phyloP scores from a whole-genome alignment of 495 filamentous ascomycete species.

The Neurospora sp. region DNA sequence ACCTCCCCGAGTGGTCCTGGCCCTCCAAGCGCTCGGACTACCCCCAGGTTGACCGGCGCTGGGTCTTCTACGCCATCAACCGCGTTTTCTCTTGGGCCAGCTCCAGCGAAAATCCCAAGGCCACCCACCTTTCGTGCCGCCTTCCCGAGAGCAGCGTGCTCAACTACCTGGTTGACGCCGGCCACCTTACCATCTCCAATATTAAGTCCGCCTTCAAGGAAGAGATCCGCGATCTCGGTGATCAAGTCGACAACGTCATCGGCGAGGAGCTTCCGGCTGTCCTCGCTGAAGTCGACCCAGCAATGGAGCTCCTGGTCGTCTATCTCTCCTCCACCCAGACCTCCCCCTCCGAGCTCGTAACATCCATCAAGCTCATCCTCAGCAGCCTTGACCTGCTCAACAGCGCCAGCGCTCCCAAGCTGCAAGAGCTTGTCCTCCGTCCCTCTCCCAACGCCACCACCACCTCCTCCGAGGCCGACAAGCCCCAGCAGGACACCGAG shows the following conservation, averaged over 20 bases:
- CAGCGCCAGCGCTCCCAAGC: constrained; percentile 18
- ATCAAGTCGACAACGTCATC: constrained; percentile 29
- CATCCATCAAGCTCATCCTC: constrained; percentile 38
- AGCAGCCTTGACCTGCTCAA: constrained; percentile 40
- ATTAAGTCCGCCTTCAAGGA: constrained; percentile 49
- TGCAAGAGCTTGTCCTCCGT: constrained; percentile 9
- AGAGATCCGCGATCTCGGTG: constrained; percentile 27
- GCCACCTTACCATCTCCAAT: constrained; percentile 52
- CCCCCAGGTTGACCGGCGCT: constrained; percentile 38
- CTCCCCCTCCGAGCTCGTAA: constrained; percentile 35
- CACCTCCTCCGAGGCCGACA: neutral
- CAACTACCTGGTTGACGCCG: constrained; percentile 51
- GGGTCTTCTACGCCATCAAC: constrained; percentile 42
- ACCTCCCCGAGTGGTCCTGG: constrained; percentile 27
- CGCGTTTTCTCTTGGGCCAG: constrained; percentile 36
- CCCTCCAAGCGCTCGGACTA: constrained; percentile 29
- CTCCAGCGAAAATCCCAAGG: constrained; percentile 15
- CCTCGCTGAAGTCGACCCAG: constrained; percentile 49
- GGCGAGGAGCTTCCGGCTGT: constrained; percentile 49
- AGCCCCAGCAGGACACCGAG: constrained; percentile 8
- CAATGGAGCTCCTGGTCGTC: constrained; percentile 46
- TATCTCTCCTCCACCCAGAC: constrained; percentile 43
- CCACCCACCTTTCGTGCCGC: constrained; percentile 33
- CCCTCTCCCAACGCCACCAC: neutral
- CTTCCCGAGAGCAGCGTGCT: constrained; percentile 44